A percentile compares a stretch with the other conserved stretches of the same genome.
These are phyloP conservation scores for Vaccinium myrtillus DNA, from an alignment of 148 eudicot species.

Conservation along the genomic window DNA sequence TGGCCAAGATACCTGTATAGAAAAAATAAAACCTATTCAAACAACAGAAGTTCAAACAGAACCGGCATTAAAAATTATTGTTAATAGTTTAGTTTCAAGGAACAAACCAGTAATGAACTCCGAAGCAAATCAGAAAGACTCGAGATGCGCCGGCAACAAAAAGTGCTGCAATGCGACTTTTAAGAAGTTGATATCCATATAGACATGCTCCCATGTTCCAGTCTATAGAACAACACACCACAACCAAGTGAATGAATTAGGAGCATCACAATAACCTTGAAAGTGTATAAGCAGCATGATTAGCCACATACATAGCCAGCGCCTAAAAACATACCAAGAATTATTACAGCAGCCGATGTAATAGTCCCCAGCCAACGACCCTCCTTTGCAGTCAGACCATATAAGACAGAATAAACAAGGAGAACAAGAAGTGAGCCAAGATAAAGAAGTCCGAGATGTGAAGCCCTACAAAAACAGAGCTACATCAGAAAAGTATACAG, in stretches of 20 bases:
- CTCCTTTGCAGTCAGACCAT: conserved; percentile 92
- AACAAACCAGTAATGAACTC: conserved; percentile 93
- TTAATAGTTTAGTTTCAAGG: conserved; percentile 3
- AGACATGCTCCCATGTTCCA: conserved; percentile 99
- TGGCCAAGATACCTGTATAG: conserved; percentile 85
- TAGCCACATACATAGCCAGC: conserved; percentile 12
- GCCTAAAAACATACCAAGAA: conserved; percentile 61
- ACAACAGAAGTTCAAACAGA: neutral
- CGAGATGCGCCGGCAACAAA: conserved; percentile 94
- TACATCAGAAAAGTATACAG: conserved; percentile 15
- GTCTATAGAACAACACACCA: conserved; percentile 41
- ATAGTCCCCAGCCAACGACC: conserved; percentile 92
- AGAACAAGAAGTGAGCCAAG: conserved; percentile 80
- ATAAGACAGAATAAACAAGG: conserved; percentile 77
- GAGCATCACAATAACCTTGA: neutral
- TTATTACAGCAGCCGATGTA: conserved; percentile 88
- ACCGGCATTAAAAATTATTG: neutral
- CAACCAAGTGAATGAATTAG: conserved; percentile 1
- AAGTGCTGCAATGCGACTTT: conserved; percentile 80
- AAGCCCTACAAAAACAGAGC: conserved; percentile 57
- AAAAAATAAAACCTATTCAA: conserved; percentile 15
- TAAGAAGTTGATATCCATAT: conserved; percentile 86
- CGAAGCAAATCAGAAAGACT: conserved; percentile 92
- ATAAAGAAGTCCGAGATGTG: conserved; percentile 86
- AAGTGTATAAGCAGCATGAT: conserved; percentile 19